These are phyloP conservation scores for Tillandsia fasciculata DNA, from an alignment of 176 grass and related monocot genomes.

Conservation along the genomic window DNA sequence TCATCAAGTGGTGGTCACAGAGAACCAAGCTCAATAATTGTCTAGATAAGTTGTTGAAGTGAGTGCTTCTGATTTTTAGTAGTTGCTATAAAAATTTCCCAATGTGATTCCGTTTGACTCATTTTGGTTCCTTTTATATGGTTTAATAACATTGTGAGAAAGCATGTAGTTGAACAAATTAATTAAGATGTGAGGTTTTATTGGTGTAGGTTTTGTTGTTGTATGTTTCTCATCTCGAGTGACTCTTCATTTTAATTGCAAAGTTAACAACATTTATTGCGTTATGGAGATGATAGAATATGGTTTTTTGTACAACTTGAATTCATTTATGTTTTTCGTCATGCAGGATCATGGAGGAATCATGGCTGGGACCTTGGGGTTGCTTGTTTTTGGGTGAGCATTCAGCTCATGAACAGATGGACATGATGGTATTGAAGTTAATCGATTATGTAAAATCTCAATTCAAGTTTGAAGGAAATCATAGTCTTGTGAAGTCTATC, in stretches of 20 bases:
- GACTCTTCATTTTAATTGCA: not conserved
- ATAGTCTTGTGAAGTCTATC: conserved; percentile 46
- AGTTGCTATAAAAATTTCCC: not conserved
- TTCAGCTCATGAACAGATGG: conserved; percentile 27
- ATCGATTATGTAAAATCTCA: conserved; percentile 31
- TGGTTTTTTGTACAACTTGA: conserved; percentile 14
- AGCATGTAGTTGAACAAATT: not conserved
- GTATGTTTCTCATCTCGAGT: not conserved
- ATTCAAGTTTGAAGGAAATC: conserved; percentile 31
- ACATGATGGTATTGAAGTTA: conserved; percentile 30
- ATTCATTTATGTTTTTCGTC: conserved; percentile 16
- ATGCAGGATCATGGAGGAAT: conserved; percentile 61
- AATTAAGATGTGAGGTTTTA: not conserved
- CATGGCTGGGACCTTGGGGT: conserved; percentile 87
- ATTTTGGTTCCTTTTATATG: not conserved
- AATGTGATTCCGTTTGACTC: not conserved
- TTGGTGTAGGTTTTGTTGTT: not conserved
- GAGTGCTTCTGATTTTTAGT: conserved; percentile 11
- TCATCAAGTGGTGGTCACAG: conserved; percentile 43
- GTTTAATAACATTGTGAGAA: not conserved
- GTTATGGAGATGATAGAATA: conserved; percentile 7
- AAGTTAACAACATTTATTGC: not conserved
- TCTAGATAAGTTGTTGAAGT: conserved; percentile 58
- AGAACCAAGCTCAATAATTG: conserved; percentile 59
- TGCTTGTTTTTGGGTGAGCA: conserved; percentile 65